A percentile compares a stretch with the other conserved stretches of the same genome.
phyloP scores from a whole-genome alignment of 2,329 filamentous ascomycete genomes.

The Fusarium duplospermum region DNA sequence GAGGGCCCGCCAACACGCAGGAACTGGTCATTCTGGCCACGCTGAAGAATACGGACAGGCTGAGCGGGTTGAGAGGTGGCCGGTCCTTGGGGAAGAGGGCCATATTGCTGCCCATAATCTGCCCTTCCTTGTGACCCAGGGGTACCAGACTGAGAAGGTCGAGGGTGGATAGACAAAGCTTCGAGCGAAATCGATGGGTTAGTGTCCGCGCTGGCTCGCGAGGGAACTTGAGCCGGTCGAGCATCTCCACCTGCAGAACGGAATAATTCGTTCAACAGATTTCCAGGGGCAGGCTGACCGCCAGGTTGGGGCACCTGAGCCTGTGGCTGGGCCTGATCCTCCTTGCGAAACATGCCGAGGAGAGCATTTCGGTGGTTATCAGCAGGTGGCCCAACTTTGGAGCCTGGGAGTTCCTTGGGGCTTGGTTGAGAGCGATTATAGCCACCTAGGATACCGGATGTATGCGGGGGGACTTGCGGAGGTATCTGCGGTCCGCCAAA shows the following conservation, averaged over 20 bases:
- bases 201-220: constrained; percentile 27
- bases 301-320: constrained; percentile 11
- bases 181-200: constrained; percentile 36
- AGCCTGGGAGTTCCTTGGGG: constrained; percentile 45
- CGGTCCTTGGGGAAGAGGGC: constrained; percentile 13
- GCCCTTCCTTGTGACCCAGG: constrained; percentile 26
- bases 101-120: constrained; percentile 34
- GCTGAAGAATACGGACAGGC: constrained; percentile 51
- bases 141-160: constrained; percentile 19
- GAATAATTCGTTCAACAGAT: constrained; percentile 37
- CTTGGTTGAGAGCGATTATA: constrained; percentile 37
- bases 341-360: constrained; percentile 66
- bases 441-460: background rate
- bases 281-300: constrained; percentile 25
- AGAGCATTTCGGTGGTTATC: constrained; percentile 60
- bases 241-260: constrained; percentile 28
- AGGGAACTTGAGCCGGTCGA: constrained; percentile 16
- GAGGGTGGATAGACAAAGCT: constrained; percentile 33
- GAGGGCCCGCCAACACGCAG: constrained; percentile 21
- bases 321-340: constrained; percentile 22
- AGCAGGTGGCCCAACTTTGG: constrained; percentile 36
- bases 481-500: constrained; percentile 18
- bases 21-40: constrained; percentile 47
- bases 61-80: constrained; percentile 30
- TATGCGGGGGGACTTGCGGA: constrained; percentile 20